Base-by-base conservation (phyloP, 805 yeast species). In the Candida pseudofarinosa region DNA sequence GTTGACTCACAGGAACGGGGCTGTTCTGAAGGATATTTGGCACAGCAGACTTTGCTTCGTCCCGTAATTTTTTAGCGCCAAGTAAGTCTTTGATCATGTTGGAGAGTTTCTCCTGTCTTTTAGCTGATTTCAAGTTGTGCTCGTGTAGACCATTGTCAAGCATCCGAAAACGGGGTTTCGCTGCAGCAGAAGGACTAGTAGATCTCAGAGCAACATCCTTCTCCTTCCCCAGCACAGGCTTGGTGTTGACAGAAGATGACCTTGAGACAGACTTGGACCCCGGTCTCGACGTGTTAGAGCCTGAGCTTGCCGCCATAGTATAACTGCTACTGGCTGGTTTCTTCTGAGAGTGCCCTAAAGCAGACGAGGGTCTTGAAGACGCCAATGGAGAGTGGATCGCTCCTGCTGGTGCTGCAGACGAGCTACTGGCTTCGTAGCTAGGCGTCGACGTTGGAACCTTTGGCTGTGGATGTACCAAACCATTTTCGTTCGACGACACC, bases 121-220 rank as follows among this genome's bases (percentile, higher is more conserved):
- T 83, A 5, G 91, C 82, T 35, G 83, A 81, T 45, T 80, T 75
- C 46, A 91, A 69, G 58, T 80, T 80, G 62, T 91, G 99, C 54
- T 79, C 87, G 62, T 91, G 99, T 10, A 66, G 49, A 3, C 95
- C 95, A 51, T 83, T 83, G 38, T 81, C 88, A 39, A 68, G 65
- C 55, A 81, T 63, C 16, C 67, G 53, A 56, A 83, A 82, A 35
- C 90, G 53, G 1, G 77, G 77, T 37, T 63, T 62, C 5, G 35
- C 40, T 13, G 41, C 39, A 5, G 41, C 31, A 5, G 39, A 18
- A 3, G 47, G 42, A 15, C 35, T 26, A 19, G 43, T 16, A 18
- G 36, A 19, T n/a, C 37, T n/a, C 10, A 16, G n/a, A 4, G 23
- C 8, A n/a, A 40, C 26, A 8, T 35, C 19, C 15, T 32, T 26